A percentile compares a stretch with the other conserved stretches of the same genome.
phyloP scores from a whole-genome alignment of 306 rosid species.

The Inga oerstediana region DNA sequence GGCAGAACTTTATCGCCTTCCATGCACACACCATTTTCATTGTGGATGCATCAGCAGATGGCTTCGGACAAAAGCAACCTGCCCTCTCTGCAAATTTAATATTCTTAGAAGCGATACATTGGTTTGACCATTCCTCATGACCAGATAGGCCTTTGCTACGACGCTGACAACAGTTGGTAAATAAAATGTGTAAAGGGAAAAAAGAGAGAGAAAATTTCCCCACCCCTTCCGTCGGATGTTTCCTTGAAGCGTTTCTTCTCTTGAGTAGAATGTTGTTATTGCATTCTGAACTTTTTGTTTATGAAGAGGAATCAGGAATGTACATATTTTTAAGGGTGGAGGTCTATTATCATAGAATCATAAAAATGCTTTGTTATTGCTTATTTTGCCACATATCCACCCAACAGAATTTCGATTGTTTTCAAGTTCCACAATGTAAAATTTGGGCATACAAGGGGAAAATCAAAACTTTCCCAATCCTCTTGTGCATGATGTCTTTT shows the following conservation, averaged over 20 bases:
- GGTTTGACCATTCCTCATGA: constrained; percentile 48
- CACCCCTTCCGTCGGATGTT: constrained; percentile 29
- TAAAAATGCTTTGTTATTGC: constrained; percentile 18
- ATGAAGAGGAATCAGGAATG: constrained; percentile 40
- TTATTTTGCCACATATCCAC: neutral
- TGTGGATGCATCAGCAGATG: constrained; percentile 83
- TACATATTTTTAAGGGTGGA: constrained; percentile 40
- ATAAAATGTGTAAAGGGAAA: constrained; percentile 14
- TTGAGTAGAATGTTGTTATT: constrained; percentile 16
- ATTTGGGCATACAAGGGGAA: neutral
- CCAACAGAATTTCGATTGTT: neutral
- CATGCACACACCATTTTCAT: constrained; percentile 87
- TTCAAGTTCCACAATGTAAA: neutral
- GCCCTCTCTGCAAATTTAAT: constrained; percentile 84
- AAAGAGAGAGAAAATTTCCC: constrained; percentile 17
- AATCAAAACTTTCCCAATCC: neutral
- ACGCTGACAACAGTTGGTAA: constrained; percentile 48
- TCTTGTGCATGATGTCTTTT: neutral
- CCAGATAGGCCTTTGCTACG: constrained; percentile 34
- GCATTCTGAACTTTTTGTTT: constrained; percentile 28
- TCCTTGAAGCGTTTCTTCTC: constrained; percentile 25
- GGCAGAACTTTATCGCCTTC: constrained; percentile 71
- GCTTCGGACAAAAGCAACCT: constrained; percentile 81
- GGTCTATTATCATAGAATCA: constrained; percentile 15
- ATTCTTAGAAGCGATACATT: constrained; percentile 68